A percentile compares a stretch with the other conserved stretches of the same genome.
phyloP scores from a whole-genome alignment of 306 rosid genomes.

The Vicia villosa region DNA sequence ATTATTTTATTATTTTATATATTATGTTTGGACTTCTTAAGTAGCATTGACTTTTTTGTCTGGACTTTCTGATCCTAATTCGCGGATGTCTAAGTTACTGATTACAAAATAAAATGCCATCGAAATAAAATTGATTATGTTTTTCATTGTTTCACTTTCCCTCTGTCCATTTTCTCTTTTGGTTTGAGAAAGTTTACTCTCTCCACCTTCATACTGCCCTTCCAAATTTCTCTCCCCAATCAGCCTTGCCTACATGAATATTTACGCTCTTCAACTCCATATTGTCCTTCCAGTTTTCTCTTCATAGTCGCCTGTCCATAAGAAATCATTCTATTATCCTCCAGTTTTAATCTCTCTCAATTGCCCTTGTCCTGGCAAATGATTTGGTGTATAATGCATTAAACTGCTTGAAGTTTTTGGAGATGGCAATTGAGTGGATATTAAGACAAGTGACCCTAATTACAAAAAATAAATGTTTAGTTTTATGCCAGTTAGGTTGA shows the following conservation, averaged over 20 bases:
- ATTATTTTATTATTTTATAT: not conserved
- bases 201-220: not conserved
- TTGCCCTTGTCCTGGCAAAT: slow-evolving; percentile 7
- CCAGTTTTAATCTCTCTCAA: not conserved
- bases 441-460: not conserved
- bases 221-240: slow-evolving; percentile 3
- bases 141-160: not conserved
- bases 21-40: slow-evolving; percentile 15
- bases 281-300: not conserved
- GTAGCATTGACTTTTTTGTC: not conserved
- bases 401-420: not conserved
- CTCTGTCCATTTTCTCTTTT: not conserved
- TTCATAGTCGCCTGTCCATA: not conserved
- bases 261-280: not conserved
- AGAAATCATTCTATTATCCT: not conserved
- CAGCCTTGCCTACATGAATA: not conserved
- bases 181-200: not conserved
- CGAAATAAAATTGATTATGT: not conserved
- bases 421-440: not conserved
- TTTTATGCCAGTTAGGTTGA: not conserved
- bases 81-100: not conserved
- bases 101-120: slow-evolving; percentile 9
- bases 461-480: not conserved
- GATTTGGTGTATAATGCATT: not conserved
- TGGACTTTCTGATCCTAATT: slow-evolving; percentile 10